Conservation (phyloP, 208 protist genomes). For the Wallacemonas sp. region DNA sequence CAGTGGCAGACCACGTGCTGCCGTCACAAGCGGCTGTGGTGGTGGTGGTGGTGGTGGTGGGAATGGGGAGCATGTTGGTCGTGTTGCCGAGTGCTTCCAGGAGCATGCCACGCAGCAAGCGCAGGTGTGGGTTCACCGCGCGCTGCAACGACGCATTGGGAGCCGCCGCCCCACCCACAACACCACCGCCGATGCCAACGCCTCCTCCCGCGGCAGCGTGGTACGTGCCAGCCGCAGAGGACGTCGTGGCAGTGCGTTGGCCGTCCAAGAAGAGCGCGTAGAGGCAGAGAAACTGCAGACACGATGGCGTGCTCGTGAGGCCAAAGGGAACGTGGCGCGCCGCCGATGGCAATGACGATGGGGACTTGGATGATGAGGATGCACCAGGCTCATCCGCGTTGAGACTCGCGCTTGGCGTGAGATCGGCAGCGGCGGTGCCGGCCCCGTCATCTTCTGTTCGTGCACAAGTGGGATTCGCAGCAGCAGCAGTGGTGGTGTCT, state of each 20-base stretch:
- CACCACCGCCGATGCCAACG: slow-evolving; percentile 14
- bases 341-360: too few species aligned
- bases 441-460: neutral
- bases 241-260: slow-evolving; percentile 25
- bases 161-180: slow-evolving; percentile 1
- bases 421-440: neutral
- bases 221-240: slow-evolving; percentile 20
- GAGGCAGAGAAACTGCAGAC: slow-evolving; percentile 69
- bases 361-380: too few species aligned
- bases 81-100: slow-evolving; percentile 54
- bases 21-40: neutral
- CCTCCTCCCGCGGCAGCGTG: slow-evolving; percentile 23
- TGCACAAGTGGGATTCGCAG: too few species aligned
- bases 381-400: too few species aligned
- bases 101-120: slow-evolving; percentile 60
- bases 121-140: slow-evolving; percentile 65
- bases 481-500: slow-evolving; percentile 10
- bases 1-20: neutral
- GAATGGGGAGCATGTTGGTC: too few species aligned
- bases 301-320: slow-evolving; percentile 33
- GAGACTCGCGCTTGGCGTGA: neutral
- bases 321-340: slow-evolving; percentile 18
- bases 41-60: slow-evolving; percentile 1
- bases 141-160: slow-evolving; percentile 36
- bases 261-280: slow-evolving; percentile 86